A percentile compares a stretch with the other conserved stretches of the same genome.
Conservation (phyloP, 192 early-diverging fungal genomes). For the Fimicolochytrium jonesii region DNA sequence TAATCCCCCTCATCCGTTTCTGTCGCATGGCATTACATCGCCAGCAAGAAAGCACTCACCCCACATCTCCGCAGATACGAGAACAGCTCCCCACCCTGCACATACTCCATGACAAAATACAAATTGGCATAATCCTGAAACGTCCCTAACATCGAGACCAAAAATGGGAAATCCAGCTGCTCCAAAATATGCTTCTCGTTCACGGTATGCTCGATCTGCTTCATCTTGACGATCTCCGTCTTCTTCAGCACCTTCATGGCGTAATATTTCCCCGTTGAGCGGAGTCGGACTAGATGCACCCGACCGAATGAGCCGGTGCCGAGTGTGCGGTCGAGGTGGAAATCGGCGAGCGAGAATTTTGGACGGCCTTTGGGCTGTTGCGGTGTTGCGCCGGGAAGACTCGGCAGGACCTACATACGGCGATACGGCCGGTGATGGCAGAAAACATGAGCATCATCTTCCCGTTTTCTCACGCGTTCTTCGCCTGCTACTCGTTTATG, state of each 20-base stretch:
- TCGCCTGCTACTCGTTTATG: not conserved
- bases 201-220: slow-evolving; percentile 97
- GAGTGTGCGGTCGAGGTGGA: slow-evolving; percentile 80
- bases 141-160: slow-evolving; percentile 89
- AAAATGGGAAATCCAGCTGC: slow-evolving; percentile 79
- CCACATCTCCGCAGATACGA: slow-evolving; percentile 81
- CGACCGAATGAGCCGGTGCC: slow-evolving; percentile 97
- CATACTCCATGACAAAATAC: slow-evolving; percentile 95
- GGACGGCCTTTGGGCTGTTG: no score
- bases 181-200: slow-evolving; percentile 95
- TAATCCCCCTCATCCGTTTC: not conserved
- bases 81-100: slow-evolving; percentile 94
- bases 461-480: not conserved
- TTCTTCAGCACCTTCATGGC: slow-evolving; percentile 97
- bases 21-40: not conserved
- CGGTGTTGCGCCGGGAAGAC: no score
- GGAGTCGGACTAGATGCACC: slow-evolving; percentile 85
- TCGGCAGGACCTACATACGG: no score
- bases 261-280: slow-evolving; percentile 77
- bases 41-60: slow-evolving; percentile 45
- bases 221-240: slow-evolving; percentile 86
- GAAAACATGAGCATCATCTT: not conserved
- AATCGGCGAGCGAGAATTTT: slow-evolving; percentile 63
- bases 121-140: slow-evolving; percentile 90
- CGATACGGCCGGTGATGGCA: no score